Conservation (phyloP, 1,284 basidiomycete genomes). For the Trametes pubescens region DNA sequence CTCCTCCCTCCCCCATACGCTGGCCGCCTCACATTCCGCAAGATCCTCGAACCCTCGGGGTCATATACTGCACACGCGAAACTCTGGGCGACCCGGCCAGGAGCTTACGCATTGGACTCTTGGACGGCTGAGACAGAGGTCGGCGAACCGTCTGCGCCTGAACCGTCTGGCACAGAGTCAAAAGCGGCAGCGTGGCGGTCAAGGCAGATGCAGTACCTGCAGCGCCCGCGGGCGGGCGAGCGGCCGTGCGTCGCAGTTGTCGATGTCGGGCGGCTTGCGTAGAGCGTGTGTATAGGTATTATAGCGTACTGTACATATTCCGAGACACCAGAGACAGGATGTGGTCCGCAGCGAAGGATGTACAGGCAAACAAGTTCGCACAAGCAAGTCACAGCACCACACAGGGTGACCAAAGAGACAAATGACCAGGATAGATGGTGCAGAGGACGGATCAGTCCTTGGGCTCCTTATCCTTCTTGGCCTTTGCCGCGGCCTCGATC, state of each 20-base stretch:
- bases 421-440: neutral
- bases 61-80: slow-evolving; percentile 53
- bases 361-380: neutral
- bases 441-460: slow-evolving; percentile 40
- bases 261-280: slow-evolving; percentile 34
- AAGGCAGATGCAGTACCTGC: slow-evolving; percentile 58
- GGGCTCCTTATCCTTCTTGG: slow-evolving; percentile 55
- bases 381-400: too few species aligned
- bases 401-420: too few species aligned
- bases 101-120: slow-evolving; percentile 66
- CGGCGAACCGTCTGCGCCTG: slow-evolving; percentile 42
- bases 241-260: slow-evolving; percentile 54
- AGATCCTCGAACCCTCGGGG: slow-evolving; percentile 59
- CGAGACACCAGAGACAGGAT: slow-evolving; percentile 1
- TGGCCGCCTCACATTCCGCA: slow-evolving; percentile 68
- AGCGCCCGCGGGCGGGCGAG: slow-evolving; percentile 52
- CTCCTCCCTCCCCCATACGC: slow-evolving; percentile 60
- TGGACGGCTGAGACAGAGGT: slow-evolving; percentile 77
- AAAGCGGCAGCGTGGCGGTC: slow-evolving; percentile 39
- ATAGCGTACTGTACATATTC: slow-evolving; percentile 27
- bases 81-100: slow-evolving; percentile 68
- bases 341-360: neutral
- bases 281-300: slow-evolving; percentile 31
- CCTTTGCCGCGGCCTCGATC: slow-evolving; percentile 55
- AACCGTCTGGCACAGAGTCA: slow-evolving; percentile 11